These are phyloP conservation scores for Bipolaris bicolor DNA, from an alignment of 2,329 filamentous ascomycete species.

Conservation along the genomic window DNA sequence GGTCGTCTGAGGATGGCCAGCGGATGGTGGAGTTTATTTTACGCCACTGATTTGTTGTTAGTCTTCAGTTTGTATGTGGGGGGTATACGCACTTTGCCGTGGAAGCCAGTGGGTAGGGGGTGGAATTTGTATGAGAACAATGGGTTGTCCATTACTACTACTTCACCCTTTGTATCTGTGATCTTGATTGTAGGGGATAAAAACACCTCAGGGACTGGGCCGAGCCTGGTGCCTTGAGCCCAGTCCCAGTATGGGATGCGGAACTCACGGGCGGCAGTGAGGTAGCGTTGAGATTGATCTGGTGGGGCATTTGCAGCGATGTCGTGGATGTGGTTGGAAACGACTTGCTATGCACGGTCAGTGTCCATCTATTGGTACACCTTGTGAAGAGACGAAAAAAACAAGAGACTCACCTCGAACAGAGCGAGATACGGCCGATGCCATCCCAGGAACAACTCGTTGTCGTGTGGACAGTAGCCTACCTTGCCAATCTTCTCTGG, in stretches of 20 bases:
- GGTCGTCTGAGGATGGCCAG: slow-evolving; percentile 35
- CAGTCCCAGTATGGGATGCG: slow-evolving; percentile 48
- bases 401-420: slow-evolving; percentile 56
- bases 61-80: neutral
- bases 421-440: slow-evolving; percentile 79
- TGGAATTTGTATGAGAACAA: slow-evolving; percentile 40
- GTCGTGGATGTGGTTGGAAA: slow-evolving; percentile 30
- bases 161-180: slow-evolving; percentile 21
- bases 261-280: slow-evolving; percentile 36
- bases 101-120: slow-evolving; percentile 32
- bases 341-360: slow-evolving; percentile 33
- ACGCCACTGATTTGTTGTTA: slow-evolving; percentile 28
- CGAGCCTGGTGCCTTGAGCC: slow-evolving; percentile 30
- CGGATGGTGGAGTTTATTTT: slow-evolving; percentile 35
- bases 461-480: slow-evolving; percentile 80
- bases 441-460: slow-evolving; percentile 81
- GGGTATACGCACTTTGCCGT: slow-evolving; percentile 22
- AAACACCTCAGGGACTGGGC: slow-evolving; percentile 36
- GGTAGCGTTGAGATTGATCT: slow-evolving; percentile 28
- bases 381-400: accelerated
- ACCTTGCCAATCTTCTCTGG: slow-evolving; percentile 40
- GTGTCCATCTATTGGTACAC: neutral
- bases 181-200: slow-evolving; percentile 24
- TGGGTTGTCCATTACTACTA: slow-evolving; percentile 34
- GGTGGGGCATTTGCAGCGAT: slow-evolving; percentile 27